Evolutionary conservation across 2,329 filamentous ascomycete genomes (phyloP).

Genomic region (Chaetomium sp.): DNA sequence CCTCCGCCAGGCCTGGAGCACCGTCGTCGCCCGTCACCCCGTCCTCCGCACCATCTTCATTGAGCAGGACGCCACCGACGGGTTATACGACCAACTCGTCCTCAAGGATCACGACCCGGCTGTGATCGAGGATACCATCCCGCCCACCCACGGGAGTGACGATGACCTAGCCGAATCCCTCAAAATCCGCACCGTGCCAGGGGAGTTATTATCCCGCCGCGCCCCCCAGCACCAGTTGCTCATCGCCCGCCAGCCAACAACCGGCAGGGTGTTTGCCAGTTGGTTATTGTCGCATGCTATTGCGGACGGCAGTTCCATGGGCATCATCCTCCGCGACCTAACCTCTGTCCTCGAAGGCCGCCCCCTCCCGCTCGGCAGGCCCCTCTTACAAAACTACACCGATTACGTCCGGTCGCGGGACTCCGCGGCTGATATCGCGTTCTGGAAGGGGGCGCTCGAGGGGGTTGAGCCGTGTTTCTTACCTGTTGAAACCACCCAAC

Average conservation of each 20-base stretch:
- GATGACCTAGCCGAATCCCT: conserved; percentile 1
- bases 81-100: conserved; percentile 11
- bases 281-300: conserved; percentile 8
- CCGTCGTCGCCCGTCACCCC: conserved; percentile 9
- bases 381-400: conserved; percentile 8
- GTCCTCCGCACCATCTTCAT: conserved; percentile 11
- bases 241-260: not conserved
- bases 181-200: not conserved
- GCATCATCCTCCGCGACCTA: conserved; percentile 8
- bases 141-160: not conserved
- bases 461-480: conserved; percentile 7
- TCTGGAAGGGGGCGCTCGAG: conserved; percentile 11
- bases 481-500: not conserved
- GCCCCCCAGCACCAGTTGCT: conserved; percentile 8
- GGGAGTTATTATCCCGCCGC: conserved; percentile 1
- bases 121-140: conserved; percentile 3
- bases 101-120: conserved; percentile 5
- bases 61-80: conserved; percentile 10
- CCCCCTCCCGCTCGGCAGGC: not conserved
- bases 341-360: conserved; percentile 1
- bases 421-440: not conserved
- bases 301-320: conserved; percentile 9
- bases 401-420: conserved; percentile 6
- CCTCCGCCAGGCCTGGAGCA: conserved; percentile 7
- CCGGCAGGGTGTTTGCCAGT: conserved; percentile 9